Conservation (phyloP, 139 green algal genomes). For the Pseudopediastrum boryanum region DNA sequence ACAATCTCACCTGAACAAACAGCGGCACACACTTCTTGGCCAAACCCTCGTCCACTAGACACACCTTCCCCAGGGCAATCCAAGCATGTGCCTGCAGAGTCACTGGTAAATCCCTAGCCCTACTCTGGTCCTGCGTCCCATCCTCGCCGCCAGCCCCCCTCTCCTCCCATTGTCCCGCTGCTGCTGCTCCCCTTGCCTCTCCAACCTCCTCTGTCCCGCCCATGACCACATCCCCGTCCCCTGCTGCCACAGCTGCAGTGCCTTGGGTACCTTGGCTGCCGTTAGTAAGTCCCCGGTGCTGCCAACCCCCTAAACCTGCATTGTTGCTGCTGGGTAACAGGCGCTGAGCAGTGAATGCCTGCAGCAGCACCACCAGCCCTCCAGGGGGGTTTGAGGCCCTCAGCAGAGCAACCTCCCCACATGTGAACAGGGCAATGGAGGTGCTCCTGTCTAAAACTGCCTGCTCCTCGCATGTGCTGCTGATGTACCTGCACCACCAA, state of each 20-base stretch:
- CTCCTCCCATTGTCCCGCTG: neutral
- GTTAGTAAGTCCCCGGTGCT: too few species aligned
- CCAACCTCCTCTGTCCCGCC: neutral
- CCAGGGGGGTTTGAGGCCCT: neutral
- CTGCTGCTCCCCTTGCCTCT: neutral
- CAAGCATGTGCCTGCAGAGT: constrained; percentile 70
- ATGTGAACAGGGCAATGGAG: constrained; percentile 62
- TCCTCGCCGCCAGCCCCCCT: neutral
- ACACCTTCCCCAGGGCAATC: constrained; percentile 82
- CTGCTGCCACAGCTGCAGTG: neutral
- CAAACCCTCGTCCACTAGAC: constrained; percentile 76
- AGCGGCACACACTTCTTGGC: constrained; percentile 79
- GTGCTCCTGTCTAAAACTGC: neutral
- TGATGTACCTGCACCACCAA: constrained; percentile 37
- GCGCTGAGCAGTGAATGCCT: constrained; percentile 61
- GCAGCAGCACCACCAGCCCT: constrained; percentile 63
- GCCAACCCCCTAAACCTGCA: too few species aligned
- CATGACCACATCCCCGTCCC: neutral
- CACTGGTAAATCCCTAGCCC: neutral
- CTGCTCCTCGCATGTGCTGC: neutral
- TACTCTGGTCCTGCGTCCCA: neutral
- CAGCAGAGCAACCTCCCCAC: constrained; percentile 75
- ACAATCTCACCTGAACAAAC: constrained; percentile 78
- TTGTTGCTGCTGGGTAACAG: constrained; percentile 15
- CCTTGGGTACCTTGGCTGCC: neutral